Base-by-base conservation (phyloP, 768 basidiomycete species). In the Kwoniella newhampshirensis region DNA sequence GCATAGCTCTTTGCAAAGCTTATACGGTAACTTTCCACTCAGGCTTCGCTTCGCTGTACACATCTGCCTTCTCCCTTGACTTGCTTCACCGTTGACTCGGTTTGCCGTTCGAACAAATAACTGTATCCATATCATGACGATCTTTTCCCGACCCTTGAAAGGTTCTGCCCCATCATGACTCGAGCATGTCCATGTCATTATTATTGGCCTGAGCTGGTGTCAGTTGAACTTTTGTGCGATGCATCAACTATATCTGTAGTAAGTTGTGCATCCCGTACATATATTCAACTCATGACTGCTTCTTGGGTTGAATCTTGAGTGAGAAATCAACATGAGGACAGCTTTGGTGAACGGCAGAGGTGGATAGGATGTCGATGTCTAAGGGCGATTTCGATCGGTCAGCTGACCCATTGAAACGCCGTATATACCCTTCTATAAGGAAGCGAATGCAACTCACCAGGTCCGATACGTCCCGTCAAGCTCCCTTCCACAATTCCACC, bases 311-410 rank as follows among this genome's bases (percentile, higher is more conserved):
- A 60, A 98, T 87, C 82, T 98, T 98, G 68, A 99, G 81, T 69
- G 91, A 96, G 76, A 93, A 99, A 75, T 98, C 96, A 60, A 98
- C 86, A 71, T 96, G 92, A 64, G 85, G 89, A 23, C 89, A 90
- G 1, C 88, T 89, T 76, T 73, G 74, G 49, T 77, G 77, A 3
- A 77, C 75, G 12, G 75, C 71, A 37, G 73, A 75, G 0, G 78
- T 92, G 88, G 76, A 96, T 68, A 68, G 56, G 42, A 98, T 93
- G 75, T 99, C 96, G 66, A 99, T 87, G 71, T 91, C 93, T 93
- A 76, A 0, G 27, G 25, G 1, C 35, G 44, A 32, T 28, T 18
- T 26, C 18, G 27, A 49, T 20, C 25, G 12, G 26, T 1, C 13
- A 32, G 26, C 35, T 12, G 3, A 15, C 47, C 9, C n/a, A n/a